phyloP scores from a whole-genome alignment of 257 asterid genomes.

The Solanum bukasovii region DNA sequence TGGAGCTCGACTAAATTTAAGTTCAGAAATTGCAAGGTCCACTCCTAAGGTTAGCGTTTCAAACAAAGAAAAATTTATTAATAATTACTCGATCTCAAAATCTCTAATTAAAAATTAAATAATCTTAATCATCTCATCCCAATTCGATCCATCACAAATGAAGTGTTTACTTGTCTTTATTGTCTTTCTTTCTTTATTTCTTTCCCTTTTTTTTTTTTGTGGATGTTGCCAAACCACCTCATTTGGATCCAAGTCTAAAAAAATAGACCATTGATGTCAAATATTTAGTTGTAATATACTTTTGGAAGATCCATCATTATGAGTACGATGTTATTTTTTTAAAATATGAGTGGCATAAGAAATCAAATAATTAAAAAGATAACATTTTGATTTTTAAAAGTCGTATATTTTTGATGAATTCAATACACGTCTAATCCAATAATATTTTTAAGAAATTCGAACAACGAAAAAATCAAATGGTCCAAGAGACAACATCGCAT shows the following conservation, averaged over 20 bases:
- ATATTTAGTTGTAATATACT: background rate
- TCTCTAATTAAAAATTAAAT: fast-evolving
- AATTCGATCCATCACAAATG: background rate
- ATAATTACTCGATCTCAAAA: fast-evolving
- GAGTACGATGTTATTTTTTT: background rate
- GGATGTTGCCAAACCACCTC: background rate
- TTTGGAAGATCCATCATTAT: background rate
- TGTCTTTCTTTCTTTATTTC: background rate
- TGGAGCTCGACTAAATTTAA: background rate
- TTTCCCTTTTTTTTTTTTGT: background rate
- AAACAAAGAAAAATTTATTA: fast-evolving
- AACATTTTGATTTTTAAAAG: background rate
- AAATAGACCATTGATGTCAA: background rate
- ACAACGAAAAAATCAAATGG: background rate
- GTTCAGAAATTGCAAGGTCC: fast-evolving
- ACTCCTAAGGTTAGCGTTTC: background rate
- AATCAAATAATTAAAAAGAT: background rate
- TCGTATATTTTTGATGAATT: fast-evolving
- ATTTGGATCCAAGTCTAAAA: background rate
- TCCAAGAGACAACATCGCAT: background rate
- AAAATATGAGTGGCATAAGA: background rate
- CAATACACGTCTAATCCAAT: fast-evolving
- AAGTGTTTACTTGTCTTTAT: background rate
- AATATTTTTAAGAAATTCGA: fast-evolving
- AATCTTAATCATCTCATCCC: fast-evolving